Evolutionary conservation across 352 stramenopile species (phyloP).

Genomic region (Pythium vanterpoolii): DNA sequence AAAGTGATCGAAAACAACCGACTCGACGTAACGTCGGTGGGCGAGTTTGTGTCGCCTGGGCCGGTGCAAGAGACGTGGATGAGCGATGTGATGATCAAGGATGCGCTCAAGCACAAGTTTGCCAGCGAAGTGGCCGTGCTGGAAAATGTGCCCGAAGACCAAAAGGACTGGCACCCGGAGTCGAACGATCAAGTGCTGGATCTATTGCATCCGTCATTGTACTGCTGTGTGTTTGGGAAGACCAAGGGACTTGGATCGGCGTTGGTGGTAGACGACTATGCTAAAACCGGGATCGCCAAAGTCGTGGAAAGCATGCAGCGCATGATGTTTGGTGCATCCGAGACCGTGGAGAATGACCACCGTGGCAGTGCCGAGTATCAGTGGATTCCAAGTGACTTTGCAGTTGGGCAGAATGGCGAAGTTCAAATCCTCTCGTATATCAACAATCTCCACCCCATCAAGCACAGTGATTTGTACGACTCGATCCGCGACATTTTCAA

Average conservation of each 20-base stretch:
- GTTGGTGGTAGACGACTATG: not conserved
- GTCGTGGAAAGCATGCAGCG: slow-evolving; percentile 33
- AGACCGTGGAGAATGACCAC: slow-evolving; percentile 20
- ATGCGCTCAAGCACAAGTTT: slow-evolving; percentile 31
- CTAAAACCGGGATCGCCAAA: not conserved
- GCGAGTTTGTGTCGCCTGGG: slow-evolving; percentile 26
- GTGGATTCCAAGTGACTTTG: slow-evolving; percentile 32
- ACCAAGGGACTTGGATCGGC: slow-evolving; percentile 18
- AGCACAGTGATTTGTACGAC: slow-evolving; percentile 23
- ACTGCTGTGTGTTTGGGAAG: slow-evolving; percentile 45
- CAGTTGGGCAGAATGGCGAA: slow-evolving; percentile 14
- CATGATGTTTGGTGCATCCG: slow-evolving; percentile 23
- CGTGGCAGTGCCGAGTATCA: slow-evolving; percentile 16
- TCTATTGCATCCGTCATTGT: slow-evolving; percentile 63
- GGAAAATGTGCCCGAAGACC: slow-evolving; percentile 34
- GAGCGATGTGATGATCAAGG: slow-evolving; percentile 30
- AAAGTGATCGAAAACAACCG: slow-evolving; percentile 18
- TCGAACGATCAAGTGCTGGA: slow-evolving; percentile 51
- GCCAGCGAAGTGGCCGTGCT: slow-evolving; percentile 23
- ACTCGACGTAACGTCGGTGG: not conserved
- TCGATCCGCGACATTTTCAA: slow-evolving; percentile 25
- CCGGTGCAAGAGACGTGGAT: slow-evolving; percentile 35
- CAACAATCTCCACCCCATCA: slow-evolving; percentile 33
- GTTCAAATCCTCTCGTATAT: slow-evolving; percentile 31
- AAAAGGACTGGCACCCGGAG: slow-evolving; percentile 59